phyloP scores from a whole-genome alignment of 2,329 filamentous ascomycete genomes.

The Venturia asperata region DNA sequence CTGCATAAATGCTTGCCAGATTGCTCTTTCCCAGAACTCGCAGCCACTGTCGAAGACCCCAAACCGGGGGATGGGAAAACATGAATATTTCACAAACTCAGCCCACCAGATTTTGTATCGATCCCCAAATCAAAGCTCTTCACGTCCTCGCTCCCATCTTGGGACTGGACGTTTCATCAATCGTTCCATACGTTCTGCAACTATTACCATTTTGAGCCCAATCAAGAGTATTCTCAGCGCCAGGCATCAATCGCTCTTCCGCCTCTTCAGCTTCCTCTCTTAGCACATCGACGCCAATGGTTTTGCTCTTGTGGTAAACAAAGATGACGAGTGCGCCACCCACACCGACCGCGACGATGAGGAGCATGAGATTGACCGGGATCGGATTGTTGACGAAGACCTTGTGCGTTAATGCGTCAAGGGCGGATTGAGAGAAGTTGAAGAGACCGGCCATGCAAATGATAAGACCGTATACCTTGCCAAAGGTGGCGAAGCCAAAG shows the following conservation, averaged over 20 bases:
- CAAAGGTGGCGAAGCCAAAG: constrained; percentile 84
- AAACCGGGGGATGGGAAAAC: neutral
- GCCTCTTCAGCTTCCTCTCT: constrained; percentile 41
- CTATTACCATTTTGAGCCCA: neutral
- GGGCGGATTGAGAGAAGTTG: constrained; percentile 74
- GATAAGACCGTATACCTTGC: constrained; percentile 86
- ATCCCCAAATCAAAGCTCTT: neutral
- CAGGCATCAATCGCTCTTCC: constrained; percentile 33
- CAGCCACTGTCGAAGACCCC: neutral
- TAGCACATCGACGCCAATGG: constrained; percentile 36
- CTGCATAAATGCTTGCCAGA: neutral
- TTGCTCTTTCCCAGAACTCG: neutral
- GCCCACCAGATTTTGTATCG: neutral
- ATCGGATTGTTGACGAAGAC: constrained; percentile 65
- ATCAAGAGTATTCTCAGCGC: constrained; percentile 5
- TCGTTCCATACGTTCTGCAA: neutral
- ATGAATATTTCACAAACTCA: constrained; percentile 4
- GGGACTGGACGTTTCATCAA: neutral
- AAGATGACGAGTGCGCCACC: constrained; percentile 61
- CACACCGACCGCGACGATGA: constrained; percentile 54
- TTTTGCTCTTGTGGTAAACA: constrained; percentile 49
- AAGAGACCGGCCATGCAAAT: constrained; percentile 78
- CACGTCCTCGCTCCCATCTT: neutral
- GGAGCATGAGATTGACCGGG: constrained; percentile 66
- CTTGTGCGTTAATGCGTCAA: constrained; percentile 71